Conservation (phyloP, 2,329 filamentous ascomycete species). For the Curvularia spicifera region DNA sequence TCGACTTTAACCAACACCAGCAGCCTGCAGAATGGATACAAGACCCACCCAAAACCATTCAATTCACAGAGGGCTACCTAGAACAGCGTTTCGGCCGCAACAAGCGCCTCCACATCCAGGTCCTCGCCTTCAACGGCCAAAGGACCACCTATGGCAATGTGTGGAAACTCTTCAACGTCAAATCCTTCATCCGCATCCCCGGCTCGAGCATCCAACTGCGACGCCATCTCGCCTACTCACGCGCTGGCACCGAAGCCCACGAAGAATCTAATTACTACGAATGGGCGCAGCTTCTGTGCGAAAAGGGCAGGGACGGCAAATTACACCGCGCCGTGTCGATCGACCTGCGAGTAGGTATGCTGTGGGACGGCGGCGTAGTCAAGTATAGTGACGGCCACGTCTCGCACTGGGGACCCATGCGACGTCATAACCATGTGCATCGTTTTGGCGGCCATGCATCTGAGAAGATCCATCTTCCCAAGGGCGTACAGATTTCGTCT, state of each 20-base stretch:
- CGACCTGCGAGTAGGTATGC: conserved; percentile 54
- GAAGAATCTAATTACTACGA: conserved; percentile 11
- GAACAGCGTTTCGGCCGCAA: conserved; percentile 41
- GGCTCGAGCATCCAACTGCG: conserved; percentile 49
- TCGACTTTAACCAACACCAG: conserved; percentile 30
- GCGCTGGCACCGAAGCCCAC: conserved; percentile 3
- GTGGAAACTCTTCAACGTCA: conserved; percentile 42
- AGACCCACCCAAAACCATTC: conserved; percentile 19
- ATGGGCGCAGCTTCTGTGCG: conserved; percentile 29
- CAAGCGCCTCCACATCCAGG: conserved; percentile 40
- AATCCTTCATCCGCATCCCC: conserved; percentile 49
- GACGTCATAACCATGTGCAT: conserved; percentile 29
- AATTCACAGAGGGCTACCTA: conserved; percentile 37
- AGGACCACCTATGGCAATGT: conserved; percentile 40
- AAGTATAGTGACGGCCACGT: conserved; percentile 54
- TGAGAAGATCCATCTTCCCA: conserved; percentile 35
- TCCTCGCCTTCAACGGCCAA: conserved; percentile 54
- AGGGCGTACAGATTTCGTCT: conserved; percentile 37
- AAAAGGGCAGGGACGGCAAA: conserved; percentile 34
- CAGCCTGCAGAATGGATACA: conserved; percentile 20
- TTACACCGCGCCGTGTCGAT: conserved; percentile 52
- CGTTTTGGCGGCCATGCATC: conserved; percentile 44
- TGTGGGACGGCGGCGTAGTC: conserved; percentile 56
- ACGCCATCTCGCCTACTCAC: conserved; percentile 49
- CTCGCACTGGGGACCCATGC: conserved; percentile 52